Percentiles rank a stretch among this genome's conserved stretches.
phyloP scores from a whole-genome alignment of 2,329 filamentous ascomycete species.

The Sclerotinia glacialis region DNA sequence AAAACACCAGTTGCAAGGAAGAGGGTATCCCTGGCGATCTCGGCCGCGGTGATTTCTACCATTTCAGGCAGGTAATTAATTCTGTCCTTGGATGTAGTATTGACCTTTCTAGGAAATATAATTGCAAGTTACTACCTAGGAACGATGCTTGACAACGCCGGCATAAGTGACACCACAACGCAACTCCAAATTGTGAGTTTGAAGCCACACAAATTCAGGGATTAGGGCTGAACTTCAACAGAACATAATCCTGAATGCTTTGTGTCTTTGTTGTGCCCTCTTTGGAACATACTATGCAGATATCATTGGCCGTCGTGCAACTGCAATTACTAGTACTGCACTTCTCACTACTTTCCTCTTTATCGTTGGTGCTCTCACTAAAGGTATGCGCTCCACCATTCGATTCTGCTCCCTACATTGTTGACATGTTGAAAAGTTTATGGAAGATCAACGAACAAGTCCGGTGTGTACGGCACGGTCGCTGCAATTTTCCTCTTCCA shows the following conservation, averaged over 20 bases:
- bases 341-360: conserved; percentile 48
- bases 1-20: conserved; percentile 52
- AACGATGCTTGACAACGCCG: conserved; percentile 39
- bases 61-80: conserved; percentile 37
- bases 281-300: conserved; percentile 46
- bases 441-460: conserved; percentile 22
- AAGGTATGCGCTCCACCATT: conserved; percentile 39
- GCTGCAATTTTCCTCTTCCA: conserved; percentile 53
- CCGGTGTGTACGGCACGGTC: conserved; percentile 45
- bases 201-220: conserved; percentile 6
- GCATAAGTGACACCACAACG: conserved; percentile 39
- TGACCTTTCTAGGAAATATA: conserved; percentile 44
- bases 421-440: conserved; percentile 19
- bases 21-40: conserved; percentile 48
- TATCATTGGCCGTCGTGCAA: conserved; percentile 46
- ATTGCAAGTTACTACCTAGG: conserved; percentile 43
- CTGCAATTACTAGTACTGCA: conserved; percentile 43
- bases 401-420: background rate
- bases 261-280: conserved; percentile 46
- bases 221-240: conserved; percentile 31
- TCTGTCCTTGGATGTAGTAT: background rate
- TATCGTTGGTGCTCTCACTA: conserved; percentile 55
- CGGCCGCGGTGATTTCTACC: conserved; percentile 50
- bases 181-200: conserved; percentile 34
- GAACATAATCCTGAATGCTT: conserved; percentile 53